Evolutionary conservation across 176 grass and related monocot genomes (phyloP), one percentile per base, ranked within the genome.

Genomic region (Phyllostachys edulis): DNA sequence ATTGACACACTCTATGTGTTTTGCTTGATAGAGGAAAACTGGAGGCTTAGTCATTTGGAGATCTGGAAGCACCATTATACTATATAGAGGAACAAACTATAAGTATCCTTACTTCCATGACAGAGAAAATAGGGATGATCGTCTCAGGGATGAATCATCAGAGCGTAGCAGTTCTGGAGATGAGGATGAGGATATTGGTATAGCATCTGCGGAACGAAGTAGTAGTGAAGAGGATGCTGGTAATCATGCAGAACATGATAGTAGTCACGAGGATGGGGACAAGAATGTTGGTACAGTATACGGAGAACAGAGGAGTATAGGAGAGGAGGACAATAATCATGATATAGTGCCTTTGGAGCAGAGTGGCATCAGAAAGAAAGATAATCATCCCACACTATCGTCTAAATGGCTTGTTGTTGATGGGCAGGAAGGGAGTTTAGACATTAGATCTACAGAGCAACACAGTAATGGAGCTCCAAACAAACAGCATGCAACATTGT

Each of bases 1-100:
- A 29, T 29, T 29, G 29, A 29, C 29, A 29, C 29, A 29, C 29
- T 29, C 29, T 29, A n/a, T n/a, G n/a, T n/a, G 29, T 0, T 29
- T 29, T 29, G 29, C 29, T 29, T 29, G 29, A 29, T 29, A 29
- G 29, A 29, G 29, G 29, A 29, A 29, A 29, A 29, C 29, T 29
- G 29, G 29, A 29, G 29, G 29, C 29, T 29, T 29, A 29, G 29
- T 98, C 69, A 82, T 98, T 85, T 98, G 96, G 96, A 88, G 96
- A 89, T 93, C 96, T 57, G 96, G 96, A 80, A 95, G 91, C 85
- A 83, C 78, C 77, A 93, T 95, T 55, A 90, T 95, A 41, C 77
- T 98, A 61, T 98, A 98, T 64, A 94, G 96, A 86, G 93, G 96
- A 83, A 73, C 83, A 23, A 61, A 92, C 65, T 98, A 98, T 74